Conservation (phyloP, 495 filamentous ascomycete genomes). For the Neurospora sp. region DNA sequence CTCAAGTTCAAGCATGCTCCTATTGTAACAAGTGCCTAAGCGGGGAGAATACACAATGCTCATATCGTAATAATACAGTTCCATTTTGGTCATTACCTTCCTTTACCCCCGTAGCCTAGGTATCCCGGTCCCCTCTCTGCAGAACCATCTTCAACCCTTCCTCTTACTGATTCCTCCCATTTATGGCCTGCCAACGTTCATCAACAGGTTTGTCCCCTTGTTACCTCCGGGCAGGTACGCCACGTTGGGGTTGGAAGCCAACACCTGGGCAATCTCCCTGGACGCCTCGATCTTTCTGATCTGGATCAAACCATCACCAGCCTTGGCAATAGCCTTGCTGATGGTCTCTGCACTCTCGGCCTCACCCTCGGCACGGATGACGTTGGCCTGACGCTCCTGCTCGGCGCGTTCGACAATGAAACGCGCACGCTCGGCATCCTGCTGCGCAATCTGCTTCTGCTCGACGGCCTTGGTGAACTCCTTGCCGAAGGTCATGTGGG, state of each 20-base stretch:
- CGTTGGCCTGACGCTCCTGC: slow-evolving; percentile 97
- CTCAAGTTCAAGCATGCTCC: background rate
- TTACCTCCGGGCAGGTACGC: slow-evolving; percentile 81
- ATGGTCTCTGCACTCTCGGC: slow-evolving; percentile 94
- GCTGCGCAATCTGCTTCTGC: slow-evolving; percentile 99
- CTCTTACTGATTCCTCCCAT: background rate
- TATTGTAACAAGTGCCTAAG: slow-evolving; percentile 11
- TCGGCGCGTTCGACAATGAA: slow-evolving; percentile 99
- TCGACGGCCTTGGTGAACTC: slow-evolving; percentile 98
- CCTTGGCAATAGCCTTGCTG: slow-evolving; percentile 81
- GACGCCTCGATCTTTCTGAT: slow-evolving; percentile 96
- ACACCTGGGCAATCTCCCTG: slow-evolving; percentile 86
- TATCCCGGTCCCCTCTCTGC: background rate
- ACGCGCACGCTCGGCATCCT: slow-evolving; percentile 91
- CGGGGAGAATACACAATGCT: slow-evolving; percentile 18
- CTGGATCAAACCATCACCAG: slow-evolving; percentile 84
- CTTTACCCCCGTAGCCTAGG: background rate
- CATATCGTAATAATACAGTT: slow-evolving; percentile 23
- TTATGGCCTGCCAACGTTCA: slow-evolving; percentile 37
- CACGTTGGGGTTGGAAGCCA: slow-evolving; percentile 88
- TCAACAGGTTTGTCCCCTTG: slow-evolving; percentile 51
- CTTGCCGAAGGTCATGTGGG: slow-evolving; percentile 99
- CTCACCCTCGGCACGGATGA: slow-evolving; percentile 95
- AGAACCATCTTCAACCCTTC: background rate
- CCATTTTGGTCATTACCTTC: slow-evolving; percentile 6